These are phyloP conservation scores for Ascoidea tarda DNA, from an alignment of 805 yeast species.

Conservation along the genomic window DNA sequence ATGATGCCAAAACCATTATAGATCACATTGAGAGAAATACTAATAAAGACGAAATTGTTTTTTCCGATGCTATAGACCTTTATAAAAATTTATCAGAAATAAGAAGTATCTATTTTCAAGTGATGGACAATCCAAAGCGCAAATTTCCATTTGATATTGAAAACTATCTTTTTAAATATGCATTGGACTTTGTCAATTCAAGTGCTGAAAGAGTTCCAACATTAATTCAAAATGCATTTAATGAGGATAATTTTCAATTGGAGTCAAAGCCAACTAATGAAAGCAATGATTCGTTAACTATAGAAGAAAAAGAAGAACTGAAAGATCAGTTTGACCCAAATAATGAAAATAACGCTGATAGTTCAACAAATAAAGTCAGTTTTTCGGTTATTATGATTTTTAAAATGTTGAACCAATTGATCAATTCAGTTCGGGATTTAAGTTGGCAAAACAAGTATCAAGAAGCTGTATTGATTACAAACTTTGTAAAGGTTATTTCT, in stretches of 20 bases:
- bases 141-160: slow-evolving; percentile 44
- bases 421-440: slow-evolving; percentile 41
- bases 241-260: slow-evolving; percentile 34
- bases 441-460: slow-evolving; percentile 58
- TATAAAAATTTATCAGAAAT: slow-evolving; percentile 40
- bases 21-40: slow-evolving; percentile 31
- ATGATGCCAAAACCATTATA: slow-evolving; percentile 37
- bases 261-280: neutral
- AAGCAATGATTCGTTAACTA: neutral
- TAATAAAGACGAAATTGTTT: slow-evolving; percentile 22
- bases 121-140: slow-evolving; percentile 18
- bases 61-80: slow-evolving; percentile 42
- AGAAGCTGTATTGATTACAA: slow-evolving; percentile 44
- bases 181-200: slow-evolving; percentile 24
- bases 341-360: slow-evolving; percentile 19
- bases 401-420: slow-evolving; percentile 41
- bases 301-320: neutral
- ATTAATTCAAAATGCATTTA: slow-evolving; percentile 40
- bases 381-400: slow-evolving; percentile 58
- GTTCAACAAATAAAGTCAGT: slow-evolving; percentile 22
- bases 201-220: slow-evolving; percentile 31
- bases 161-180: slow-evolving; percentile 32
- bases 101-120: slow-evolving; percentile 35
- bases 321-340: slow-evolving; percentile 29
- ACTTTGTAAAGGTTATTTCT: slow-evolving; percentile 47